Evolutionary conservation across 2,329 filamentous ascomycete species (phyloP).

Genomic region (Escovopsis weberi): DNA sequence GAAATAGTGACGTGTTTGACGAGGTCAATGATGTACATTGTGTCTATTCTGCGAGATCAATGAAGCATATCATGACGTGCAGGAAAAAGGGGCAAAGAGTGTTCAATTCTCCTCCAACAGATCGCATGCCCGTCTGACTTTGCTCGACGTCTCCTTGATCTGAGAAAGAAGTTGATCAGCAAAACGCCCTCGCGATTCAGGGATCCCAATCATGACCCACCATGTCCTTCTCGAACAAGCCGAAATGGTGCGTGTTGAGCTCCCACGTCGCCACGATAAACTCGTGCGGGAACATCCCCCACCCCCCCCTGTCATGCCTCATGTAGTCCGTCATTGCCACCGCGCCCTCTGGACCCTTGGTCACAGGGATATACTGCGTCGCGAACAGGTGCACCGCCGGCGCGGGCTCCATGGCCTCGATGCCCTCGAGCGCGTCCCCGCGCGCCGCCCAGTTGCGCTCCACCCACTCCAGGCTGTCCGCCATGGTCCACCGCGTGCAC

Average conservation of each 20-base stretch:
- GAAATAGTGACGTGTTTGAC: too few species aligned
- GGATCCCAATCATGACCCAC: not conserved
- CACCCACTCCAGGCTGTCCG: not conserved
- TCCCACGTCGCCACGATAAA: constrained; percentile 1
- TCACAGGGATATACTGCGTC: not conserved
- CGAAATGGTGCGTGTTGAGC: not conserved
- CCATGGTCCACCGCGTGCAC: not conserved
- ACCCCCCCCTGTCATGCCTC: not conserved
- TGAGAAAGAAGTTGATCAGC: not conserved
- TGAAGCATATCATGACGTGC: too few species aligned
- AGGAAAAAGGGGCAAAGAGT: too few species aligned
- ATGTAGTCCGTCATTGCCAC: not conserved
- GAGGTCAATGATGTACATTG: too few species aligned
- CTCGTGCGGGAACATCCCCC: constrained; percentile 1
- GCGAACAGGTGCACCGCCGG: not conserved
- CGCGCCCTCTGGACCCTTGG: not conserved
- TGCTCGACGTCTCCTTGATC: constrained; percentile 1
- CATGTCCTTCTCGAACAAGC: not conserved
- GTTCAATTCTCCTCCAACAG: not conserved
- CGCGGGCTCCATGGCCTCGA: not conserved
- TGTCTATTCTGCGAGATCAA: too few species aligned
- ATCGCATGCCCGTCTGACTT: constrained; percentile 1
- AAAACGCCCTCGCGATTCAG: not conserved
- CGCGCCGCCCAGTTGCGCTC: not conserved
- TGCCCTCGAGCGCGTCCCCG: not conserved